Evolutionary conservation across 345 rosid species (phyloP), one percentile per base, ranked within the genome.

Genomic region (Acer campestre): DNA sequence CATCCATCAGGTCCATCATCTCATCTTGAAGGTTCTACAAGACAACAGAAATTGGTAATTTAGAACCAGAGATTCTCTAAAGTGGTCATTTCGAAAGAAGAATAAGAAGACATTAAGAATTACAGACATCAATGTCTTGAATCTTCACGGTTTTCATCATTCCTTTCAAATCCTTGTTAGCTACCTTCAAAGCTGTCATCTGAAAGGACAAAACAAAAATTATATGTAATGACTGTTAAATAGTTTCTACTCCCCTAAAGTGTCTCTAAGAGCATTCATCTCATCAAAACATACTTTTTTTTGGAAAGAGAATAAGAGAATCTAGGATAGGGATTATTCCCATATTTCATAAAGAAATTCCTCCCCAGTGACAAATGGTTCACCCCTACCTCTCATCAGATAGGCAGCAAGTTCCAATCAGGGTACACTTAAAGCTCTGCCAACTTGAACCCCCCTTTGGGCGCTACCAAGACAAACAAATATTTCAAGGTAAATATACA

Each of bases 71-170:
- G 25, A 64, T 63, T 71, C 65, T 51, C 44, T 8, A 25, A 61
- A 75, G 18, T 75, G 66, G n/a, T 5, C 14, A 80, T 51, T 59
- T 67, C 44, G 14, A 31, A 72, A 1, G 70, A 61, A 29, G 55
- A 46, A 25, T 22, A 74, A 23, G 12, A 35, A 65, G 61, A 71
- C 51, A 70, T 23, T n/a, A 77, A 72, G 22, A 78, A 80, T 23
- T 9, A 80, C 89, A 38, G 69, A 95, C 99, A 84, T 96, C 99
- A 0, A 96, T 90, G 58, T 96, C 98, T 80, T 97, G 94, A 84
- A 97, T 90, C 94, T 94, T 93, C 71, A 95, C 97, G 2, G 98
- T 94, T 87, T 97, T 97, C 99, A 97, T 94, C 98, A 97, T 91
- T 76, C 99, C 98, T 84, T 97, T 97, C 86, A 97, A 82, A 81